Conservation (phyloP, 2,329 filamentous ascomycete genomes). For the Cordyceps militaris region DNA sequence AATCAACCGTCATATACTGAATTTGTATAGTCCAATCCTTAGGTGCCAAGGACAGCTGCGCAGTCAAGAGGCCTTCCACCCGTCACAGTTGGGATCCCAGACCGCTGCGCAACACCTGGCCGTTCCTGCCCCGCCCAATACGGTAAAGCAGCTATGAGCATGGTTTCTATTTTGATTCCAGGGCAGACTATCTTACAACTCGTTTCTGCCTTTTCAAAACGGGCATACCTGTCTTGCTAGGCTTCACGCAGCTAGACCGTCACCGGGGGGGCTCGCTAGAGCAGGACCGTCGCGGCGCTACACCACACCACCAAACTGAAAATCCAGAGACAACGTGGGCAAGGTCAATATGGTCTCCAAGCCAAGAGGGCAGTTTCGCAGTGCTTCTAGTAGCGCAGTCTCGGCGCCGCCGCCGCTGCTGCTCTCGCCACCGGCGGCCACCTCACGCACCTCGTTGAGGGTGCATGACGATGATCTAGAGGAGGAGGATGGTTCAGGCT, state of each 20-base stretch:
- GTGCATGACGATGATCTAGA: constrained; percentile 11
- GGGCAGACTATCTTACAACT: not conserved
- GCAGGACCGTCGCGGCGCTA: not conserved
- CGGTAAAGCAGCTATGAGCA: not conserved
- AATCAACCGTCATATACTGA: not conserved
- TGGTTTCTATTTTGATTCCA: not conserved
- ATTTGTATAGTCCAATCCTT: not conserved
- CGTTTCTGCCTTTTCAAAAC: not conserved
- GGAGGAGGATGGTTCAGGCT: constrained; percentile 19
- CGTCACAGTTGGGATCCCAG: too few relatives aligned
- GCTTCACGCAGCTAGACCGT: not conserved
- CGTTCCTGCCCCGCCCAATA: not conserved
- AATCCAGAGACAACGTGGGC: not conserved
- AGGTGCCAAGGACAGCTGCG: too few relatives aligned
- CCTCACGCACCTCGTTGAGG: not conserved
- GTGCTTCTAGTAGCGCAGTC: not conserved
- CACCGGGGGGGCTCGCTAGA: not conserved
- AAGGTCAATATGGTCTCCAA: not conserved
- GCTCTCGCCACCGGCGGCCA: not conserved
- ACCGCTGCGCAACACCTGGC: too few relatives aligned
- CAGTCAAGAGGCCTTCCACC: too few relatives aligned
- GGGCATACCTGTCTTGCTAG: not conserved
- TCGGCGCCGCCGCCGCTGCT: not conserved
- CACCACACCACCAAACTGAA: not conserved
- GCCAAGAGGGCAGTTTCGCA: not conserved